Evolutionary conservation across 164 flowering plant genomes (phyloP).

Genomic region (Stephania cephalantha): DNA sequence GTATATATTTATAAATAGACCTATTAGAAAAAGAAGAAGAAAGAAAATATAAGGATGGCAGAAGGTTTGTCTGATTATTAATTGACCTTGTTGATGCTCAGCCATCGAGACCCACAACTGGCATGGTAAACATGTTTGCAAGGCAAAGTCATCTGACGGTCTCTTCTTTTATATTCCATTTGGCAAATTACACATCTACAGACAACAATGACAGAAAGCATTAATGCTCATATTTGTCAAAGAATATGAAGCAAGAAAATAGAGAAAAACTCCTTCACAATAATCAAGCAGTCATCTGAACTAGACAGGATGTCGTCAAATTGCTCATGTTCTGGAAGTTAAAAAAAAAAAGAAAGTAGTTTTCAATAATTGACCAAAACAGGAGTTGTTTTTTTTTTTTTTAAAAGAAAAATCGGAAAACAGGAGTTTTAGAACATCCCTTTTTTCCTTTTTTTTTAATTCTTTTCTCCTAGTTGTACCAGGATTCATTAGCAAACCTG

Average conservation of each 20-base stretch:
- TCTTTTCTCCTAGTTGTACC: too few species aligned
- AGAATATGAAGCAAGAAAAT: neutral
- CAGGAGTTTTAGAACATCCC: too few species aligned
- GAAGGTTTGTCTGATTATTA: neutral
- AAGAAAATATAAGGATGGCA: neutral
- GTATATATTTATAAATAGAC: neutral
- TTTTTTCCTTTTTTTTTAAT: too few species aligned
- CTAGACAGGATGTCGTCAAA: neutral
- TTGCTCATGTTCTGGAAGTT: neutral
- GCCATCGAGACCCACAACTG: slow-evolving; percentile 71
- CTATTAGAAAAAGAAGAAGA: too few species aligned
- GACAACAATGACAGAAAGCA: neutral
- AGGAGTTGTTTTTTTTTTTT: too few species aligned
- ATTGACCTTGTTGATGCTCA: slow-evolving; percentile 81
- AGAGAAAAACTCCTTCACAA: neutral
- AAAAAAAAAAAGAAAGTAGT: too few species aligned
- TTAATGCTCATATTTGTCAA: neutral
- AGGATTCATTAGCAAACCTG: too few species aligned
- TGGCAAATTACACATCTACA: slow-evolving; percentile 86
- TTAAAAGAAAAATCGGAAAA: too few species aligned
- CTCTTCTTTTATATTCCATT: slow-evolving; percentile 78
- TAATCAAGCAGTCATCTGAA: neutral
- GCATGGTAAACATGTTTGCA: slow-evolving; percentile 80
- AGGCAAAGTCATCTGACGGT: slow-evolving; percentile 60
- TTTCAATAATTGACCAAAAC: too few species aligned